Evolutionary conservation across 148 eudicot genomes (phyloP).

Genomic region (Vaccinium myrtillus): DNA sequence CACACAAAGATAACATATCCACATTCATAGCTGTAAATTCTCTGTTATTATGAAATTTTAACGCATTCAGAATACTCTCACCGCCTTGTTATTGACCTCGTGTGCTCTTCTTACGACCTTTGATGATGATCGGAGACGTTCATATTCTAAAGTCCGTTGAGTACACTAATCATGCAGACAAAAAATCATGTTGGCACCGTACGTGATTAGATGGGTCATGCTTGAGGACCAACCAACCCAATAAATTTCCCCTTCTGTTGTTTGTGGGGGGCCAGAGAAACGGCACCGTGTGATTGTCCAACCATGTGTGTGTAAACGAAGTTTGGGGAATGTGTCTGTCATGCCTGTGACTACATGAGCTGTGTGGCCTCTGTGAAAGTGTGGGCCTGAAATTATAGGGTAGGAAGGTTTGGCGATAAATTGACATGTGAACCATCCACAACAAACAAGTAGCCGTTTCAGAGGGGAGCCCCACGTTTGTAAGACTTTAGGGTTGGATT

Average conservation of each 20-base stretch:
- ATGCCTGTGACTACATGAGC: neutral
- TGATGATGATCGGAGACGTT: neutral
- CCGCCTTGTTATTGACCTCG: neutral
- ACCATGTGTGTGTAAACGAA: neutral
- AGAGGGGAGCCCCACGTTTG: neutral
- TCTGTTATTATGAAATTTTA: neutral
- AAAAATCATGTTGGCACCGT: neutral
- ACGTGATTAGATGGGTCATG: neutral
- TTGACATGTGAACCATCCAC: neutral
- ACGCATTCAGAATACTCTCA: neutral
- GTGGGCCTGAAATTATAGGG: neutral
- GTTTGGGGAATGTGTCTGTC: constrained; percentile 8
- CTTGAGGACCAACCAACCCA: neutral
- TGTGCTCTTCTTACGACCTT: neutral
- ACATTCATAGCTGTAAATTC: neutral
- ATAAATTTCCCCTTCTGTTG: neutral
- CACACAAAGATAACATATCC: neutral
- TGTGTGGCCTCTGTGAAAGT: neutral
- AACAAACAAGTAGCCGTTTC: neutral
- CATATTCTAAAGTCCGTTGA: neutral
- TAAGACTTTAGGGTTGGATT: neutral
- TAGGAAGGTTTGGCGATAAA: constrained; percentile 5
- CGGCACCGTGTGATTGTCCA: neutral
- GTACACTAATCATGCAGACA: neutral
- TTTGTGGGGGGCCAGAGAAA: neutral